Evolutionary conservation across 2,329 filamentous ascomycete species (phyloP), one percentile per base, ranked within the genome.

Genomic region (Gaeumannomyces sp.): DNA sequence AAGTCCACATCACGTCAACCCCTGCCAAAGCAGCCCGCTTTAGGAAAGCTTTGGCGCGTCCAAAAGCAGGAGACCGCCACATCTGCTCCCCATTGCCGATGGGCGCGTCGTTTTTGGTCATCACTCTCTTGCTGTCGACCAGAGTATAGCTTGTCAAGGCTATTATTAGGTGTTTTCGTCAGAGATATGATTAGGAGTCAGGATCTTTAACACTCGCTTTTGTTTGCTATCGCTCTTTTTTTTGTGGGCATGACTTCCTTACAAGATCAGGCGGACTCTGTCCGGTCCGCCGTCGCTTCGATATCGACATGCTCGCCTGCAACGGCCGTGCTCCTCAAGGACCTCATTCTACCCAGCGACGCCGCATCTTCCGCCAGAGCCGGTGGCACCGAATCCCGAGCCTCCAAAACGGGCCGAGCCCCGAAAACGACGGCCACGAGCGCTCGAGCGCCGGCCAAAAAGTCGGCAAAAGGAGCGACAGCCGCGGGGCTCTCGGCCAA

Each of bases 281-380:
- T 84, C 71, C 82, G 80, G 71, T 73, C 72, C 68, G 78, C 81
- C 63, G 75, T 84, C 56, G 71, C 73, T 62, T 79, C 80, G 27
- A 76, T 77, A 68, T 72, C 79, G 63, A 81, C 80, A 69, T 85
- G 82, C 69, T 78, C 81, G 35, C 73, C 79, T 19, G 71, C 77
- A 14, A 84, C 80, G 2, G 75, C 78, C 6, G 72, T 75, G 60
- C 71, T 77, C 28, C 76, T 85, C 64, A 81, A 78, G 68, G 75
- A 77, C 16, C 71, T 85, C 22, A 74, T 85, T 16, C 69, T 76
- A 22, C 73, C 78, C 31, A 77, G 76, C 63, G 67, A 74, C 27
- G 66, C 65, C 53, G 2, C 6, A 22, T 19, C 38, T 22, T 53
- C 45, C n/a, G 45, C 45, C 22, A 53, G 45, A 25, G 22, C 22